These are phyloP conservation scores for Nitzschia inconspicua DNA, from an alignment of 108 stramenopile species.

Conservation along the genomic window DNA sequence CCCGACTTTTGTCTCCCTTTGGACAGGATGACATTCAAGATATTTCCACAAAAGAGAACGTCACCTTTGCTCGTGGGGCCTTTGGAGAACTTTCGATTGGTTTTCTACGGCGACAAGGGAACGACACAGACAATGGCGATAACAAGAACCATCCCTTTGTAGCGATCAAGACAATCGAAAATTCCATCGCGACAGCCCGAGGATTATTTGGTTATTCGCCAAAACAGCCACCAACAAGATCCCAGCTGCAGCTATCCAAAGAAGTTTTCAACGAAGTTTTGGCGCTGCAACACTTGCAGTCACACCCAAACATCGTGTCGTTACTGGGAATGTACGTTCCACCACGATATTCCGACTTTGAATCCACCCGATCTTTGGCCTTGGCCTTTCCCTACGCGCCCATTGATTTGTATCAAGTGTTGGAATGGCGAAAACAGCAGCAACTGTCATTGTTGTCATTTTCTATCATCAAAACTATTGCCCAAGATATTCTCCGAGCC, in stretches of 20 bases:
- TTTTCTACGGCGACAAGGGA: conserved; percentile 12
- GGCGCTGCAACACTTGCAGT: conserved; percentile 30
- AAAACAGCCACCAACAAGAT: background rate
- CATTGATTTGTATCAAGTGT: conserved; percentile 50
- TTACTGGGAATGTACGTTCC: conserved; percentile 25
- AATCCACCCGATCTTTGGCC: conserved; percentile 21
- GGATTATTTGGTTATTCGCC: background rate
- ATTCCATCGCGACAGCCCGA: conserved; percentile 25
- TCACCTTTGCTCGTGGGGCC: conserved; percentile 43
- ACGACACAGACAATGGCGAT: background rate
- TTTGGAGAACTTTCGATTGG: conserved; percentile 72
- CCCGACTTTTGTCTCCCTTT: conserved; percentile 1
- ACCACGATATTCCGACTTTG: background rate
- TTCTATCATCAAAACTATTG: conserved; percentile 38
- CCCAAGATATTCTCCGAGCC: conserved; percentile 64
- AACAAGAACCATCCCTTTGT: conserved; percentile 23
- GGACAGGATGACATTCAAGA: conserved; percentile 8
- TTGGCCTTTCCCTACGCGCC: conserved; percentile 75
- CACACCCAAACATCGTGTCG: conserved; percentile 42
- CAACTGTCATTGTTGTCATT: conserved; percentile 29
- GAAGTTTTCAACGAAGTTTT: conserved; percentile 36
- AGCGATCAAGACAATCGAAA: conserved; percentile 62
- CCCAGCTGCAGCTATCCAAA: conserved; percentile 4
- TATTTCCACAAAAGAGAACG: conserved; percentile 2
- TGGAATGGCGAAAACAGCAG: conserved; percentile 49